Conservation (phyloP, 805 yeast species). For the Komagataella phaffii region DNA sequence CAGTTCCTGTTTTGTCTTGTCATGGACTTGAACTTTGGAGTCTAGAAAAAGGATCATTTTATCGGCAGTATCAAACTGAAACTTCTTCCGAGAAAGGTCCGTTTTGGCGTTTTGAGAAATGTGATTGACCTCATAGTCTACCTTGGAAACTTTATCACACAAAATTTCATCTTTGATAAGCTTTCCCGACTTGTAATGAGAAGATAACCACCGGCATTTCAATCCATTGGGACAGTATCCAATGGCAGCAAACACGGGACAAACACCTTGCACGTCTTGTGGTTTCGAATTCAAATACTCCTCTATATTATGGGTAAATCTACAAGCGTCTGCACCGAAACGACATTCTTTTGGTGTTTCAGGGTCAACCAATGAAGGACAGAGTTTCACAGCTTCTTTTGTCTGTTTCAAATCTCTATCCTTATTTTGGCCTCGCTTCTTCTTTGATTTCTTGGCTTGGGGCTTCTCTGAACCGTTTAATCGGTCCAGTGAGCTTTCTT, state of each 20-base stretch:
- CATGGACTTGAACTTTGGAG: slow-evolving; percentile 30
- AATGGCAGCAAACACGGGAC: slow-evolving; percentile 73
- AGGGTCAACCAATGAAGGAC: slow-evolving; percentile 51
- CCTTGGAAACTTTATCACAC: slow-evolving; percentile 18
- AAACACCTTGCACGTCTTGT: slow-evolving; percentile 57
- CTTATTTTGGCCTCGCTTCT: slow-evolving; percentile 66
- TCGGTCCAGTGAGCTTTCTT: slow-evolving; percentile 28
- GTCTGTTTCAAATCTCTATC: slow-evolving; percentile 62
- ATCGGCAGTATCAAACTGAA: slow-evolving; percentile 43
- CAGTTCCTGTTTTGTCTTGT: slow-evolving; percentile 7
- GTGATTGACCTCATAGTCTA: slow-evolving; percentile 51
- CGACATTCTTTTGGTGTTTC: slow-evolving; percentile 33
- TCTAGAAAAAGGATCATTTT: slow-evolving; percentile 53
- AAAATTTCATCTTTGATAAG: slow-evolving; percentile 29
- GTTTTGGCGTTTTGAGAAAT: slow-evolving; percentile 32
- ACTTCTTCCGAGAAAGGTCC: slow-evolving; percentile 46
- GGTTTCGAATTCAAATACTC: slow-evolving; percentile 54
- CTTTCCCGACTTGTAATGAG: slow-evolving; percentile 45
- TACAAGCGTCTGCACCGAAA: slow-evolving; percentile 60
- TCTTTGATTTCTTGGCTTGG: slow-evolving; percentile 24
- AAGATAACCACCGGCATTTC: slow-evolving; percentile 81
- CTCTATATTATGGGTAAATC: slow-evolving; percentile 62
- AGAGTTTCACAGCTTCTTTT: slow-evolving; percentile 50
- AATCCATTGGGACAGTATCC: slow-evolving; percentile 91
- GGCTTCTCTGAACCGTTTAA: slow-evolving; percentile 22